Evolutionary conservation across 2,329 filamentous ascomycete genomes (phyloP), one percentile per base, ranked within the genome.

Genomic region (Fusarium sp.): DNA sequence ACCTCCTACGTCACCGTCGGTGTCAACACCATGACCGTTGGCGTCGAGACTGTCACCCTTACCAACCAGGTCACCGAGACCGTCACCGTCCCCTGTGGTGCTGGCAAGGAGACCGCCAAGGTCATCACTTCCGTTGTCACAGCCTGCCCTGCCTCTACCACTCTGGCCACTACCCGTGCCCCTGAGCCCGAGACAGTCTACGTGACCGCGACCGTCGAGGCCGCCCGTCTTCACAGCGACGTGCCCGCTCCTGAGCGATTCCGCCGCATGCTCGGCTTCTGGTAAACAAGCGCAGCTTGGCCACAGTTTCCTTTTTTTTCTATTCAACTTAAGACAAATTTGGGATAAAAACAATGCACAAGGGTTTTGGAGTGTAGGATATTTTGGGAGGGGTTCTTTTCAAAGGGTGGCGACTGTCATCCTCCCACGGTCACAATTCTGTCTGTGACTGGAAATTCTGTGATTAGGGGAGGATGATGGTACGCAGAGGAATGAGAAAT

Each of bases 111-210:
- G 56, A 66, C 55, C 14, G 61, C 67, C n/a, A 71, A 72, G 51
- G 66, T 69, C 22, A 62, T 77, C 42, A 75, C 68, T 28, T 72
- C 73, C 12, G 51, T 73, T 36, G 48, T 74, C 44, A 69, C 73
- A 24, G 57, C 68, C 17, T 77, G 72, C 59, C 71, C 70, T 28
- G 58, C 57, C 12, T 67, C 73, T 44, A 78, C 73, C 13, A 78
- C 75, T 14, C 61, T 78, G 59, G 74, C 76, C 26, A 75, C 76
- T n/a, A 66, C 66, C 47, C 69, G 71, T 44, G 60, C 44, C 36
- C 72, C 60, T 36, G 66, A 70, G 45, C 71, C 76, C 22, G 76
- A 77, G 66, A 77, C 76, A 15, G 76, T 78, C 24, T 78, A 77
- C 28, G 76, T 77, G 59, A 78, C 76, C 39, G 62, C 67, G n/a